Evolutionary conservation across 768 basidiomycete species (phyloP).

Genomic region (Brasilioporus rufonigricans): DNA sequence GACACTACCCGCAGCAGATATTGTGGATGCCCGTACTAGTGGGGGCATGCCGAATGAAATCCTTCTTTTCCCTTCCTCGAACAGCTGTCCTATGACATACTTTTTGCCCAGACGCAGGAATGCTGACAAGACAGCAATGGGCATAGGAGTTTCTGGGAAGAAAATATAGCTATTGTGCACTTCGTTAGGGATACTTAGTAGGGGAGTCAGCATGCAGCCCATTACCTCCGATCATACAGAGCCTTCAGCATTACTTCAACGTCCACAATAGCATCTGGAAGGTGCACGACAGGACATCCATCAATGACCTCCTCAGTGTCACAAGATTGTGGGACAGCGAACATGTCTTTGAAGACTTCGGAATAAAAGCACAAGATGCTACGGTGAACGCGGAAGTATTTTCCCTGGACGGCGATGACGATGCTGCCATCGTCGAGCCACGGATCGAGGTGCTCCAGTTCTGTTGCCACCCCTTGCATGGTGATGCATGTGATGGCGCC

Average conservation of each 20-base stretch:
- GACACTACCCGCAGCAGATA: neutral
- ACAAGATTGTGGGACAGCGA: constrained; percentile 8
- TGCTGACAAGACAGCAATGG: constrained; percentile 3
- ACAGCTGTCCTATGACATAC: constrained; percentile 9
- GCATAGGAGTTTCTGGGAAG: constrained; percentile 7
- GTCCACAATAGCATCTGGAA: constrained; percentile 14
- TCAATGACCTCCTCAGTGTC: constrained; percentile 11
- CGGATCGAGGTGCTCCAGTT: constrained; percentile 9
- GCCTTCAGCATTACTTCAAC: constrained; percentile 17
- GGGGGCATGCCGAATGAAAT: neutral
- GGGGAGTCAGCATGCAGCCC: neutral
- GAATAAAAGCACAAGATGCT: constrained; percentile 26
- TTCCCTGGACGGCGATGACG: constrained; percentile 24
- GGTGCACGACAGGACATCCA: constrained; percentile 19
- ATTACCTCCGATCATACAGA: constrained; percentile 19
- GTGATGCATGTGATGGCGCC: neutral
- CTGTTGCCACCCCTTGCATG: neutral
- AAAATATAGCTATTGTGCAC: constrained; percentile 4
- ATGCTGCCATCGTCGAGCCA: constrained; percentile 34
- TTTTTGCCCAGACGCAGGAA: constrained; percentile 17
- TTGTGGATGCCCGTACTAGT: neutral
- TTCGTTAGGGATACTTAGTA: neutral
- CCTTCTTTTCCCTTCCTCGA: constrained; percentile 8
- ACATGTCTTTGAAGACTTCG: constrained; percentile 33
- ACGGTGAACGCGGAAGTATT: constrained; percentile 33